Evolutionary conservation across 1,139 yeast genomes (phyloP), one percentile per base, ranked within the genome.

Genomic region (Suhomyces ambrosiae): DNA sequence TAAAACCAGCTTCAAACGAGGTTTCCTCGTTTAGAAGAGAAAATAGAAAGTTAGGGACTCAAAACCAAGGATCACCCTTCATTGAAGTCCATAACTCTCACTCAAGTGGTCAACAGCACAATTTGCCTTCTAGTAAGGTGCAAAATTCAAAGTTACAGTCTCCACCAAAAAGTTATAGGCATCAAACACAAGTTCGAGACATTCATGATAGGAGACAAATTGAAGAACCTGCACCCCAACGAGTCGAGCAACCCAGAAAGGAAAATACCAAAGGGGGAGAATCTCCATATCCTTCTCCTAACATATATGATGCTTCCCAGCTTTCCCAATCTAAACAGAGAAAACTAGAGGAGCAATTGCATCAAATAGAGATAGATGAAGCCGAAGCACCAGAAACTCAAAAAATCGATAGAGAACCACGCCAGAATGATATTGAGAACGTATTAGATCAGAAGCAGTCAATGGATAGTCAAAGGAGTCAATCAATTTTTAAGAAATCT

Each of bases 201-300:
- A 10, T 33, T 9, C 23, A 19, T 2, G 30, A 30, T 4, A 18
- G 25, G n/a, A 7, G 10, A 13, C 27, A 16, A 21, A n/a, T 23
- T 12, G 11, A 13, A 8, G 17, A 28, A 10, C 18, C 25, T 17
- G n/a, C 13, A 4, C 17, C 21, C 2, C 37, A 25, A 22, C n/a
- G n/a, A n/a, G n/a, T n/a, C n/a, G n/a, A n/a, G n/a, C n/a, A n/a
- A n/a, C n/a, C n/a, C n/a, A n/a, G n/a, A n/a, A n/a, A n/a, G n/a
- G n/a, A n/a, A n/a, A n/a, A n/a, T n/a, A n/a, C n/a, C n/a, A n/a
- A n/a, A n/a, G n/a, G n/a, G n/a, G 7, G 23, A 3, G 41, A 32
- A 5, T 39, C 45, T 7, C 38, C 47, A 3, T 41, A 39, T 15
- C 45, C 45, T 5, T 41, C 45, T 4, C 47, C 45, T 11, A 39